Evolutionary conservation across 805 yeast species (phyloP).

Genomic region (Tetrapisispora namnaoensis): DNA sequence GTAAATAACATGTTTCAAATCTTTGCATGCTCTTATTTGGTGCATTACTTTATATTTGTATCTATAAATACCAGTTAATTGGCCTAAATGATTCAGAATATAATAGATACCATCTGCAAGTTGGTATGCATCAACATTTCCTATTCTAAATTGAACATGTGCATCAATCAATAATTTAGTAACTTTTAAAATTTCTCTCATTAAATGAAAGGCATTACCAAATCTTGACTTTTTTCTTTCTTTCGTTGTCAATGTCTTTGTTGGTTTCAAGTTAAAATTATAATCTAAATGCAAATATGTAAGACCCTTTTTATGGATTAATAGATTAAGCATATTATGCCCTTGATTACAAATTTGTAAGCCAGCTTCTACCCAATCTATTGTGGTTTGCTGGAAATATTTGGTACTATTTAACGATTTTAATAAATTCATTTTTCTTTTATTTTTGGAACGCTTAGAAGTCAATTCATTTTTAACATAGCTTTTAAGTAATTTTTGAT

Average conservation of each 20-base stretch:
- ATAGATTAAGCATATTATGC: constrained; percentile 78
- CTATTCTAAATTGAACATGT: constrained; percentile 83
- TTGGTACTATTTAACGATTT: constrained; percentile 66
- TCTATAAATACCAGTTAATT: constrained; percentile 89
- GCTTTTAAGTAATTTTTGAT: constrained; percentile 78
- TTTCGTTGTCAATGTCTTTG: constrained; percentile 90
- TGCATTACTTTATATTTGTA: constrained; percentile 98
- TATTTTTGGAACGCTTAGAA: constrained; percentile 33
- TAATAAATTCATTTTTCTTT: constrained; percentile 48
- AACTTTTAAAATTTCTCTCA: constrained; percentile 80
- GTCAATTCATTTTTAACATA: constrained; percentile 66
- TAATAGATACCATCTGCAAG: constrained; percentile 91
- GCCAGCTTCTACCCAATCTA: constrained; percentile 99
- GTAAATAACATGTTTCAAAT: constrained; percentile 85
- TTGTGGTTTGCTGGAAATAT: constrained; percentile 80
- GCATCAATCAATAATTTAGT: constrained; percentile 83
- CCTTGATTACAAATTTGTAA: constrained; percentile 90
- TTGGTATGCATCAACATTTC: constrained; percentile 87
- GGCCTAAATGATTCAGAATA: constrained; percentile 87
- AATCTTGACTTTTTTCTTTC: constrained; percentile 93
- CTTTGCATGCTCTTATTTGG: constrained; percentile 92
- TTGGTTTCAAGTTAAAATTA: constrained; percentile 91
- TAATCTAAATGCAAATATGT: constrained; percentile 91
- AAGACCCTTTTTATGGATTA: constrained; percentile 83
- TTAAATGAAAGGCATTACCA: constrained; percentile 91